Evolutionary conservation across 768 basidiomycete species (phyloP).

Genomic region (Pleurotus ostreatus): DNA sequence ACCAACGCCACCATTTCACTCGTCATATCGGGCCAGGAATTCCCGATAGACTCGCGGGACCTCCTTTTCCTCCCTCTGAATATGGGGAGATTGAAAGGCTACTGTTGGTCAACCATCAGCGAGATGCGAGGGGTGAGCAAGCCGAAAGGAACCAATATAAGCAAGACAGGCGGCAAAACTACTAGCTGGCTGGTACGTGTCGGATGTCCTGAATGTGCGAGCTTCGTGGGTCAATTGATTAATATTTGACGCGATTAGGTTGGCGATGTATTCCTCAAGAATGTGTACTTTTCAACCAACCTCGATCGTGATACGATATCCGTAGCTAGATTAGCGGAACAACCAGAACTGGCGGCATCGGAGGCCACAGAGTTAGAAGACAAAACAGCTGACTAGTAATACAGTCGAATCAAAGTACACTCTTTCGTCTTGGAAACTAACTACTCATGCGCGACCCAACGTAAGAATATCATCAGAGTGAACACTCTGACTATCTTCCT

Average conservation of each 20-base stretch:
- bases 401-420: no score
- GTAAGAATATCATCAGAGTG: no score
- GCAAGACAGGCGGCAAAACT: neutral
- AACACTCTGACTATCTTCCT: no score
- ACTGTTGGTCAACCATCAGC: constrained; percentile 3
- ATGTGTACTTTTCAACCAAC: constrained; percentile 10
- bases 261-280: constrained; percentile 9
- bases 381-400: no score
- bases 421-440: no score
- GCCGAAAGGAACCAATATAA: constrained; percentile 2
- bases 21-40: constrained; percentile 52
- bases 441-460: no score
- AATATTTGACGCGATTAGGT: neutral
- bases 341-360: no score
- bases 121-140: neutral
- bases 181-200: constrained; percentile 5
- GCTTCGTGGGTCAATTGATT: no score
- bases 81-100: constrained; percentile 1
- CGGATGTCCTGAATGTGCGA: neutral
- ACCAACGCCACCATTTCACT: constrained; percentile 51
- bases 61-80: constrained; percentile 44
- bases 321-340: neutral
- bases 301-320: constrained; percentile 8
- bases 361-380: no score
- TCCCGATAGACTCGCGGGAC: constrained; percentile 56